Conservation (phyloP, 2,329 filamentous ascomycete genomes). For the Tolypocladium tropicale region DNA sequence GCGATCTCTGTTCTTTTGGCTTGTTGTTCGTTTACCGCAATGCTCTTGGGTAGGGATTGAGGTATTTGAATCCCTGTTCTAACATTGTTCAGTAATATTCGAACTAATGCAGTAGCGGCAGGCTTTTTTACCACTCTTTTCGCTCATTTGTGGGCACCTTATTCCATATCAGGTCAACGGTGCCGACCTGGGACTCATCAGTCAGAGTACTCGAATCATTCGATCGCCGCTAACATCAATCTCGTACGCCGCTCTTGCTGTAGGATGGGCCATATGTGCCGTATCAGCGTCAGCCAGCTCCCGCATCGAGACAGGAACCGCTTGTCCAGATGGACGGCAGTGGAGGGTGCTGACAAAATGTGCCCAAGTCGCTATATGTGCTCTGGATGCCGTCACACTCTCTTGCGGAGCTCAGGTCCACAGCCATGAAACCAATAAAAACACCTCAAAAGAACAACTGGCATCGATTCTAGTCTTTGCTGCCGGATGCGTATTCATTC, state of each 20-base stretch:
- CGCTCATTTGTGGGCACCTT: neutral
- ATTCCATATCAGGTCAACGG: neutral
- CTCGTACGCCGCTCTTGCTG: conserved; percentile 8
- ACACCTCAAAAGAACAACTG: conserved; percentile 5
- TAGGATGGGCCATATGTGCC: conserved; percentile 21
- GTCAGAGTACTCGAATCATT: neutral
- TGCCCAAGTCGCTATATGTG: conserved; percentile 13
- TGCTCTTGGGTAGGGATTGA: conserved; percentile 18
- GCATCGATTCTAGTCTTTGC: conserved; percentile 4
- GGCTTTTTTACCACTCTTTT: neutral
- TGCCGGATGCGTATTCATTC: conserved; percentile 10
- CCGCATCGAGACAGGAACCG: conserved; percentile 4
- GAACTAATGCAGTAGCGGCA: neutral
- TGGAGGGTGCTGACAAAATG: conserved; percentile 1
- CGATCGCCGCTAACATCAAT: conserved; percentile 11
- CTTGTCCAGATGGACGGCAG: conserved; percentile 7
- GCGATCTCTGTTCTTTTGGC: conserved; percentile 18
- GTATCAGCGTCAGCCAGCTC: conserved; percentile 1
- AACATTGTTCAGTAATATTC: neutral
- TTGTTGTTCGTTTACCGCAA: conserved; percentile 21
- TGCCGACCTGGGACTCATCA: neutral
- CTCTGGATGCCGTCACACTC: conserved; percentile 21
- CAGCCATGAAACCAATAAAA: conserved; percentile 10
- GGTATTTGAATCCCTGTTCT: conserved; percentile 12
- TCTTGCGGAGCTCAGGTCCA: conserved; percentile 14